Evolutionary conservation across 768 basidiomycete species (phyloP), one percentile per base, ranked within the genome.

Genomic region (Tylopilus vinaceipallidus): DNA sequence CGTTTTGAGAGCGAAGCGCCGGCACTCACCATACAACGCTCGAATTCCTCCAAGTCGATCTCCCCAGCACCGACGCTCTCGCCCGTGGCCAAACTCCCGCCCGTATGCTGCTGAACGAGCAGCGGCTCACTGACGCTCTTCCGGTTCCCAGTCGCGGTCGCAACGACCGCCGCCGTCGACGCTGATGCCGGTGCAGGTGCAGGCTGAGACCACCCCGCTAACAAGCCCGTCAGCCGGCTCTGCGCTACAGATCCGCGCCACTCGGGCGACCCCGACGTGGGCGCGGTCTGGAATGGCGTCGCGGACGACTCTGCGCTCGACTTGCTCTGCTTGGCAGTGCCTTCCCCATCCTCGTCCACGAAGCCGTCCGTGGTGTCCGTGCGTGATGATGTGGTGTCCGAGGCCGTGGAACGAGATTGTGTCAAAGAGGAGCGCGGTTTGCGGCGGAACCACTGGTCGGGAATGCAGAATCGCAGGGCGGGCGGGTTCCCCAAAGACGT

Each of bases 361-460:
- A 73, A 59, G 32, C 35, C 24, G 7, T 48, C 41, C 10, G n/a
- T n/a, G n/a, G 44, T 22, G 11, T 19, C 44, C 2, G 26, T n/a
- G 17, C 26, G 29, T 19, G 26, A 39, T 16, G 22, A 23, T 23
- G 13, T 11, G 0, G 80, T 80, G 22, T 73, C 68, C n/a, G n/a
- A n/a, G 26, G 82, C 75, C 3, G 81, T 82, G 3, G 80, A 77
- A 29, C 75, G 75, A 0, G 79, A 77, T 20, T 73, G 62, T 13
- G 69, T 67, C 2, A 81, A 80, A 2, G 75, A 59, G 33, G 68
- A 71, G 0, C 80, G 79, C 7, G 82, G 77, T 53, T 78, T 86
- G 17, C 86, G 79, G 49, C 82, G 81, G 66, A 82, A 91, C 90
- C 85, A 91, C 60, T 86, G 84, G 45, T 86, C 86, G 2, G 86